These are phyloP conservation scores for Chloranthus sessilifolius DNA, from an alignment of 164 flowering plant genomes.

Conservation along the genomic window DNA sequence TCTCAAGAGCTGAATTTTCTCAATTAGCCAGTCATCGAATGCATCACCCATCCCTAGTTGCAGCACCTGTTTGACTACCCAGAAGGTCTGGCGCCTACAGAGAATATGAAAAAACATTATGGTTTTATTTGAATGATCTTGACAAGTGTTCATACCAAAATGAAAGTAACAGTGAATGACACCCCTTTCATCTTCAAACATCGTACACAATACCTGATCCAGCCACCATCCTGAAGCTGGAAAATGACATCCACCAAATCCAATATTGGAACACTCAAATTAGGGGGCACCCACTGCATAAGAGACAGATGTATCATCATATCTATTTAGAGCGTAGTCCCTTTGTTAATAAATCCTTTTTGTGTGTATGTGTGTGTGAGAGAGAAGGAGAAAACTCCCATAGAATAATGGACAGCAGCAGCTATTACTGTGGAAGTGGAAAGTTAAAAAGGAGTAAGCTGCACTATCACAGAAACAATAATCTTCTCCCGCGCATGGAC, in stretches of 20 bases:
- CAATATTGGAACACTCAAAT: constrained; percentile 72
- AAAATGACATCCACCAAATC: constrained; percentile 92
- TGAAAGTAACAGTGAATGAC: background rate
- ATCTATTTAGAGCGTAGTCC: background rate
- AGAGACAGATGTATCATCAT: constrained; percentile 6
- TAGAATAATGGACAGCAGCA: no score
- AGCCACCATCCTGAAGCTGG: constrained; percentile 98
- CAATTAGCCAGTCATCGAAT: constrained; percentile 96
- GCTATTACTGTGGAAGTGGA: no score
- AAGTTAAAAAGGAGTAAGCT: no score
- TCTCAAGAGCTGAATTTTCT: constrained; percentile 84
- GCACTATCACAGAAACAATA: no score
- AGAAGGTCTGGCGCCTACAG: constrained; percentile 83
- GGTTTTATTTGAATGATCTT: background rate
- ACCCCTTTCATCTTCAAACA: no score
- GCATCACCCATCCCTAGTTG: constrained; percentile 99
- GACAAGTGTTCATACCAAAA: background rate
- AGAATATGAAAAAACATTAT: constrained; percentile 3
- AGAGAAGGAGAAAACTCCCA: no score
- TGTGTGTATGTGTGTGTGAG: no score
- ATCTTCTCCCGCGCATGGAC: no score
- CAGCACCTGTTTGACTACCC: constrained; percentile 97
- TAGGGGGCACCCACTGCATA: constrained; percentile 96
- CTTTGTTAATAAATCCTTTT: no score
- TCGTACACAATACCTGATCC: constrained; percentile 72